These are phyloP conservation scores for Quercus dentata DNA, from an alignment of 306 rosid genomes.

Conservation along the genomic window DNA sequence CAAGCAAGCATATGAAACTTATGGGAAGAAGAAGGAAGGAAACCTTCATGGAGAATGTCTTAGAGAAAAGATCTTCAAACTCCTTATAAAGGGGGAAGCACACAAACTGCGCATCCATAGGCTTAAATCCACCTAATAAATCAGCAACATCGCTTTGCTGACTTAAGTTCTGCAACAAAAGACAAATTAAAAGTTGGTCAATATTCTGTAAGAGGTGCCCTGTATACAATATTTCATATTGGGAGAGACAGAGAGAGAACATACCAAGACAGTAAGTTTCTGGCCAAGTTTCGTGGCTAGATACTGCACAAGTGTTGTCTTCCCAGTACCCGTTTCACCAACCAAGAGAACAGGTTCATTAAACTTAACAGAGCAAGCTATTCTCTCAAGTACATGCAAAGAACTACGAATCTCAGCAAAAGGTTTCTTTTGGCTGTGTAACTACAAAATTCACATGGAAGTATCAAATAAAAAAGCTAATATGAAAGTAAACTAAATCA, in stretches of 20 bases:
- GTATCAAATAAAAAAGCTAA: slow-evolving; percentile 14
- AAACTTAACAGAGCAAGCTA: slow-evolving; percentile 78
- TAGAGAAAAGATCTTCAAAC: slow-evolving; percentile 54
- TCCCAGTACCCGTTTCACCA: slow-evolving; percentile 99
- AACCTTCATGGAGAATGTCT: slow-evolving; percentile 58
- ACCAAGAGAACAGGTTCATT: slow-evolving; percentile 94
- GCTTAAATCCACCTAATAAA: slow-evolving; percentile 88
- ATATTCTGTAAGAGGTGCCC: not conserved
- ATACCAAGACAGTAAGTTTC: slow-evolving; percentile 86
- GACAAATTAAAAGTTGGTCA: slow-evolving; percentile 1
- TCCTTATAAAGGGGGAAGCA: slow-evolving; percentile 55
- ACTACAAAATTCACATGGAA: slow-evolving; percentile 47
- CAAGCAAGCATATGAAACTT: slow-evolving; percentile 11
- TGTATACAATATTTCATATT: not conserved
- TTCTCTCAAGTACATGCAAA: slow-evolving; percentile 67
- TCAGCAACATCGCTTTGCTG: slow-evolving; percentile 96
- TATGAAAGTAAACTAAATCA: not conserved
- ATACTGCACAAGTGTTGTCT: slow-evolving; percentile 93
- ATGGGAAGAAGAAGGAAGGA: not conserved
- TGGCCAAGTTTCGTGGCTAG: slow-evolving; percentile 83
- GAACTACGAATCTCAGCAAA: slow-evolving; percentile 81
- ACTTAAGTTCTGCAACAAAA: slow-evolving; percentile 74
- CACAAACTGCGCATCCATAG: slow-evolving; percentile 55
- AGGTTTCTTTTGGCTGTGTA: slow-evolving; percentile 28
- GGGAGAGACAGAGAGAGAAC: slow-evolving; percentile 19